Evolutionary conservation across 768 basidiomycete genomes (phyloP).

Genomic region (Paxillus ammoniavirescens): DNA sequence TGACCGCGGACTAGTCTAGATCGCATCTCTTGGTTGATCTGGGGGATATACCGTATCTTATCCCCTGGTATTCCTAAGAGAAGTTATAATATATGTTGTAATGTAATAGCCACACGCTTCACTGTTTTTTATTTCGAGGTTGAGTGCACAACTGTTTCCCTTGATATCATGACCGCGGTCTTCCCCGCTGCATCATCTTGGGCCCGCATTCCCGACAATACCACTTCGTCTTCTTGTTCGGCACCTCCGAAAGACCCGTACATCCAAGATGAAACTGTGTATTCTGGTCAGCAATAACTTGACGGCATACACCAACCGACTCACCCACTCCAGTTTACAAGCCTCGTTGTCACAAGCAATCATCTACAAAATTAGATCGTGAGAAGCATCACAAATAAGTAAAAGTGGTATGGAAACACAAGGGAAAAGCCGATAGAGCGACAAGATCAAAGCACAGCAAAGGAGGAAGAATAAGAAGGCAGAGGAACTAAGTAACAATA

Average conservation of each 20-base stretch:
- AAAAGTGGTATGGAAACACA: slow-evolving; percentile 8
- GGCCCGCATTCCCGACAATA: slow-evolving; percentile 64
- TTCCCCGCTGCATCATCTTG: slow-evolving; percentile 36
- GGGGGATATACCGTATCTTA: neutral
- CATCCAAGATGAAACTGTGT: slow-evolving; percentile 72
- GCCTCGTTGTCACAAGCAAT: slow-evolving; percentile 76
- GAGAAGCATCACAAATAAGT: slow-evolving; percentile 2
- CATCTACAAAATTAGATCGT: slow-evolving; percentile 52
- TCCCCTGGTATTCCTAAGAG: neutral
- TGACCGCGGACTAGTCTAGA: slow-evolving; percentile 23
- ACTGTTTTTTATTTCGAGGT: neutral
- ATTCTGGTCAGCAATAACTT: neutral
- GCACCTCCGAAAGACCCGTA: slow-evolving; percentile 56
- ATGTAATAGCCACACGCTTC: neutral
- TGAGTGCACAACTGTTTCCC: neutral
- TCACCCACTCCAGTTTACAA: slow-evolving; percentile 83
- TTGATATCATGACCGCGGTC: slow-evolving; percentile 22
- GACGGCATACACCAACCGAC: slow-evolving; percentile 25
- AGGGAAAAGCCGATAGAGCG: neutral
- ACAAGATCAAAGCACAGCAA: neutral
- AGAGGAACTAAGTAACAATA: slow-evolving; percentile 7
- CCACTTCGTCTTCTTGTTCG: slow-evolving; percentile 60
- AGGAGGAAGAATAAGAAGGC: neutral
- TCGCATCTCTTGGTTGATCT: neutral
- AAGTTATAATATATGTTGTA: slow-evolving; percentile 15